A percentile compares a stretch with the other conserved stretches of the same genome.
These are phyloP conservation scores for Sporothrix mexicana DNA, from an alignment of 2,329 filamentous ascomycete species.

Conservation along the genomic window DNA sequence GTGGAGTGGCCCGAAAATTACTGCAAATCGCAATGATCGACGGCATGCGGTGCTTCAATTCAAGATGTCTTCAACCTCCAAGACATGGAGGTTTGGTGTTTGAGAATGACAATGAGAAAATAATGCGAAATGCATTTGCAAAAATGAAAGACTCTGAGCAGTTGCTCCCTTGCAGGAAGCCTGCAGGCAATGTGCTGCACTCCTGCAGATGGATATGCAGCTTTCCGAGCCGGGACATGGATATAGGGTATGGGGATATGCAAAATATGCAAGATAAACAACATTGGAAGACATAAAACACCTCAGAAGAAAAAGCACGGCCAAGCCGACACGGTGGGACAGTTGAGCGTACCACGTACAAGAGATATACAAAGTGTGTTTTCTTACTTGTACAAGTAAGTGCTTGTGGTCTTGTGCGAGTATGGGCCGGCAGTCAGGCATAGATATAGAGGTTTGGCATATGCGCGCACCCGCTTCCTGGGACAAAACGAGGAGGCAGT, in stretches of 20 bases:
- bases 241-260: not conserved
- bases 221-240: conserved; percentile 10
- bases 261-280: conserved; percentile 10
- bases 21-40: conserved; percentile 10
- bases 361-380: not conserved
- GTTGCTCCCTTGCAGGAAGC: not conserved
- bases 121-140: not conserved
- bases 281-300: not conserved
- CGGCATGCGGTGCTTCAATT: not conserved
- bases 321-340: conserved; percentile 18
- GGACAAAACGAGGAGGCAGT: not conserved
- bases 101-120: not conserved
- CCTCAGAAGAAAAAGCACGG: not conserved
- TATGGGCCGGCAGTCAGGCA: too few relatives aligned
- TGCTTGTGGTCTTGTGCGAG: too few relatives aligned
- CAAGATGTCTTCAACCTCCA: not conserved
- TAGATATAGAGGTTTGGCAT: not conserved
- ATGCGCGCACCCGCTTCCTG: conserved; percentile 13
- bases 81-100: not conserved
- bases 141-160: not conserved
- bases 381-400: not conserved
- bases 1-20: conserved; percentile 5
- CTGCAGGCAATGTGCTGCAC: not conserved
- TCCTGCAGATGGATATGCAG: conserved; percentile 17
- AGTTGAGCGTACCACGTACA: not conserved